Percentiles rank a stretch among this genome's conserved stretches.
These are phyloP conservation scores for Chalaropsis thielavioides DNA, from an alignment of 2,329 filamentous ascomycete genomes.

Conservation along the genomic window DNA sequence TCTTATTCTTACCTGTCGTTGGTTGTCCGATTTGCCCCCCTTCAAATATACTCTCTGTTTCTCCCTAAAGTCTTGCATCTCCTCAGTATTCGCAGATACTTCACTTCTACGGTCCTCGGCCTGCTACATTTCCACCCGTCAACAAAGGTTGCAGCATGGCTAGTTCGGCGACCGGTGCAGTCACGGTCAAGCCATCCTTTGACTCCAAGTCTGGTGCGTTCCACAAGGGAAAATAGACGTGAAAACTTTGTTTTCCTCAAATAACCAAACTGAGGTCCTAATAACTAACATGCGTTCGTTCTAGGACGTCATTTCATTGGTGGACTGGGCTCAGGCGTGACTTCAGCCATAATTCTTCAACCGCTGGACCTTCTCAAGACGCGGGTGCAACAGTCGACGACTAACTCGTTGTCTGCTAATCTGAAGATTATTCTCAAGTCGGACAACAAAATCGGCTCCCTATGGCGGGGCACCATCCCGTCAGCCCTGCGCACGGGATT, in stretches of 20 bases:
- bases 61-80: background rate
- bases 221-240: background rate
- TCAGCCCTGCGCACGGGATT: constrained; percentile 88
- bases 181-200: constrained; percentile 9
- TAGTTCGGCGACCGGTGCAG: background rate
- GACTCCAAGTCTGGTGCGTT: constrained; percentile 16
- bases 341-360: constrained; percentile 81
- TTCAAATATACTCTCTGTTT: background rate
- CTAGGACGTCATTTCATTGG: constrained; percentile 75
- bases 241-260: background rate
- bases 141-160: background rate
- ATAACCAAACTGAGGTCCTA: background rate
- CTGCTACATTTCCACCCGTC: background rate
- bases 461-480: constrained; percentile 88
- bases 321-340: constrained; percentile 72
- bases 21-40: background rate
- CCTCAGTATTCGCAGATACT: background rate
- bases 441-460: constrained; percentile 45
- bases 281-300: background rate
- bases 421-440: constrained; percentile 45
- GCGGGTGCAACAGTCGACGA: constrained; percentile 74
- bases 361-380: constrained; percentile 95
- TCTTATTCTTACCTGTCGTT: background rate
- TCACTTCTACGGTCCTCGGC: too few species aligned
- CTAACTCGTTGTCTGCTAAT: constrained; percentile 52